A percentile compares a stretch with the other conserved stretches of the same genome.
Evolutionary conservation across 495 filamentous ascomycete genomes (phyloP).

Genomic region (Xylaria flabelliformis): DNA sequence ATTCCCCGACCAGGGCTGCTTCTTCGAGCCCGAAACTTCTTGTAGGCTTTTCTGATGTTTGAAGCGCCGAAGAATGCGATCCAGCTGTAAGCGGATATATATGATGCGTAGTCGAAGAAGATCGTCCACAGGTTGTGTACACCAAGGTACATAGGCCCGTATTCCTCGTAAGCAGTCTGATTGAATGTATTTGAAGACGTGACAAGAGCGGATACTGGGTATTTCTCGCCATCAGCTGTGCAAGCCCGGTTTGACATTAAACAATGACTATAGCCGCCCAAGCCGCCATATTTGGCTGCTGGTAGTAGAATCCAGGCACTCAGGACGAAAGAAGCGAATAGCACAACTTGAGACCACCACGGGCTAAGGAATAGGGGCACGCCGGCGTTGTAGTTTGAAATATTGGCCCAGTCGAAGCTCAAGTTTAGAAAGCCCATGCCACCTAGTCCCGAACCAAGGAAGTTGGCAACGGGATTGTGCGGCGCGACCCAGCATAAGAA

Average conservation of each 20-base stretch:
- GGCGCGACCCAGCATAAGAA: conserved; percentile 69
- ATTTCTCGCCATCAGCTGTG: conserved; percentile 52
- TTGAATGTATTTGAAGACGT: conserved; percentile 57
- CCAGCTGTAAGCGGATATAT: conserved; percentile 62
- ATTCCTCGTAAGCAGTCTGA: conserved; percentile 57
- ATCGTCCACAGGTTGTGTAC: conserved; percentile 60
- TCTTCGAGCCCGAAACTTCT: conserved; percentile 46
- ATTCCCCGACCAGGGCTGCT: conserved; percentile 44
- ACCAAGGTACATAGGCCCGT: conserved; percentile 60
- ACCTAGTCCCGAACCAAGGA: conserved; percentile 61
- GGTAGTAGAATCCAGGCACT: conserved; percentile 63
- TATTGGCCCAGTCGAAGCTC: conserved; percentile 63
- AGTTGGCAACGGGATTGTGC: conserved; percentile 61
- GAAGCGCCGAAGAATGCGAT: conserved; percentile 61
- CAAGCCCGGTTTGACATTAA: conserved; percentile 63
- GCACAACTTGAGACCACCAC: conserved; percentile 61
- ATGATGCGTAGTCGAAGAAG: conserved; percentile 64
- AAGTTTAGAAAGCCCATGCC: conserved; percentile 67
- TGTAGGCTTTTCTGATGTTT: conserved; percentile 50
- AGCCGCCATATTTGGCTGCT: conserved; percentile 60
- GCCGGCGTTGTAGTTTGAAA: conserved; percentile 53
- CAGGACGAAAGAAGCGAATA: conserved; percentile 59
- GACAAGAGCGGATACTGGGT: conserved; percentile 55
- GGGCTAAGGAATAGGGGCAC: conserved; percentile 60
- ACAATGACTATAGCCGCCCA: conserved; percentile 56